A percentile compares a stretch with the other conserved stretches of the same genome.
Evolutionary conservation across 306 rosid genomes (phyloP).

Genomic region (Fragaria iinumae): DNA sequence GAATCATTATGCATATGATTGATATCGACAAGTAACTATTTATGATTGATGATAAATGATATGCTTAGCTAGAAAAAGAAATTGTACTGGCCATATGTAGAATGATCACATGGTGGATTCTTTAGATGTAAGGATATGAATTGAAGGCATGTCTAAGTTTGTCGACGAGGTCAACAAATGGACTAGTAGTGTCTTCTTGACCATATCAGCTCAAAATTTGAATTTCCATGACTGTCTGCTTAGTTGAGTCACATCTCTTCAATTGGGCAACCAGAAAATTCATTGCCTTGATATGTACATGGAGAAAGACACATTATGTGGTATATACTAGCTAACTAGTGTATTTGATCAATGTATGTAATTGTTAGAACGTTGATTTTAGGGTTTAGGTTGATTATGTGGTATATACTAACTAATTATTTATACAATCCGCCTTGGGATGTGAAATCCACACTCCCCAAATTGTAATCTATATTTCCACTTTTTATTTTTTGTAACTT

Average conservation of each 20-base stretch:
- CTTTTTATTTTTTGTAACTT: no score
- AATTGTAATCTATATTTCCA: no score
- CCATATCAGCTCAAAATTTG: not conserved
- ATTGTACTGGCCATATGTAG: not conserved
- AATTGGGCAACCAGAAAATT: not conserved
- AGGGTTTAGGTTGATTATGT: not conserved
- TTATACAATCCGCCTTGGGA: no score
- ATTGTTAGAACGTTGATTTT: no score
- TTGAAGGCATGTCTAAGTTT: not conserved
- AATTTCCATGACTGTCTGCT: not conserved
- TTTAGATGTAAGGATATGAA: not conserved
- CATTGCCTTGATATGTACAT: not conserved
- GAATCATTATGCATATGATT: constrained; percentile 15
- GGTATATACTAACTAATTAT: no score
- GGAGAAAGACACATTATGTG: not conserved
- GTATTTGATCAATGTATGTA: not conserved
- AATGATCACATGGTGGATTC: not conserved
- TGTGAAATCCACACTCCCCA: no score
- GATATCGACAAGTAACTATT: not conserved
- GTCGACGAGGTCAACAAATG: not conserved
- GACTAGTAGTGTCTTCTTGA: not conserved
- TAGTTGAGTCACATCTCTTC: not conserved
- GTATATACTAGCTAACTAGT: not conserved
- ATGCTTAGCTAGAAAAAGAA: constrained; percentile 4
- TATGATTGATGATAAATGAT: not conserved